phyloP scores from a whole-genome alignment of 306 rosid genomes.

The Leucaena leucocephala region DNA sequence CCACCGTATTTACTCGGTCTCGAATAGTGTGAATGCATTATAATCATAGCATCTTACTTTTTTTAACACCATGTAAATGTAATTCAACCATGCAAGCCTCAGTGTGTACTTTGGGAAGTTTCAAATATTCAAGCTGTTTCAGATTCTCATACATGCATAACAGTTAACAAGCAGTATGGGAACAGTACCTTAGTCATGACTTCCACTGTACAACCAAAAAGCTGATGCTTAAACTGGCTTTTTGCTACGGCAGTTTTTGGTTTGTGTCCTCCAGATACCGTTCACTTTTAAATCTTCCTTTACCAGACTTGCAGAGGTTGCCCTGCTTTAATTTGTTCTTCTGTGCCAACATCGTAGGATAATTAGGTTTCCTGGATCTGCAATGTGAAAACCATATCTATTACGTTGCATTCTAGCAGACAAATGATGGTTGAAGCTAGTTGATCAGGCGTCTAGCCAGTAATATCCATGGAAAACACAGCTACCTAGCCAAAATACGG shows the following conservation, averaged over 20 bases:
- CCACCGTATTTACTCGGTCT: not conserved
- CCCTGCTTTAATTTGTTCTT: not conserved
- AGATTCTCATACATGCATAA: constrained; percentile 23
- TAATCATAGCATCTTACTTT: constrained; percentile 2
- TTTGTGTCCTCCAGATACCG: not conserved
- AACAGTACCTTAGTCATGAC: not conserved
- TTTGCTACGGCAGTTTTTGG: too few species aligned
- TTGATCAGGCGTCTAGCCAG: not conserved
- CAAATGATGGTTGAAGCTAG: not conserved
- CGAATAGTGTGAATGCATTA: constrained; percentile 23
- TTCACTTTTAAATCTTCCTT: not conserved
- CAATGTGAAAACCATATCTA: not conserved
- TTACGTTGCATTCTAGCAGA: not conserved
- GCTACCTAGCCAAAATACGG: not conserved
- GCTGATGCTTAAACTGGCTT: not conserved
- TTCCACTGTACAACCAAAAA: not conserved
- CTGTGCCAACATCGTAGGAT: not conserved
- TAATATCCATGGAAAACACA: not conserved
- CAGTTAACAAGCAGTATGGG: not conserved
- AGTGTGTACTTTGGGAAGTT: not conserved
- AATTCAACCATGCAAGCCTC: not conserved
- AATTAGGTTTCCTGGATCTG: not conserved
- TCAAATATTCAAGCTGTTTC: constrained; percentile 2
- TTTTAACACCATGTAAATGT: not conserved
- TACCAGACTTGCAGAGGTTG: not conserved